A percentile compares a stretch with the other conserved stretches of the same genome.
Conservation (phyloP, 495 filamentous ascomycete genomes). For the Mycothermus thermophilus region DNA sequence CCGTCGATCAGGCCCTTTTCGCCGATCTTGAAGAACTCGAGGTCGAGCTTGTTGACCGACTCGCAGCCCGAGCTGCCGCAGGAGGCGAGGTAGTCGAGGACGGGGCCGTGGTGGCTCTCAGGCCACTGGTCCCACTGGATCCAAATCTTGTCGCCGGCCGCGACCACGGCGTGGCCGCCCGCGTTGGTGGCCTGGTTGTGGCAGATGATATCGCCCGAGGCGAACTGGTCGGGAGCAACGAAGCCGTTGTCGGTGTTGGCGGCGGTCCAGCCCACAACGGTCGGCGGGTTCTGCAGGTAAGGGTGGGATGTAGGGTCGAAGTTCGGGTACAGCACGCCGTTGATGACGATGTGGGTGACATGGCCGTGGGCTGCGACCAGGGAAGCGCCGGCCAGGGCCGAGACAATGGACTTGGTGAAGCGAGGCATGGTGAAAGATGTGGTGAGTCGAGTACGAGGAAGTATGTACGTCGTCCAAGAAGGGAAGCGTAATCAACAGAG, state of each 20-base stretch:
- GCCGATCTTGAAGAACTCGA: conserved; percentile 69
- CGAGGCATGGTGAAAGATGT: conserved; percentile 17
- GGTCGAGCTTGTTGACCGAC: conserved; percentile 46
- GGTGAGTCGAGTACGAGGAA: background rate
- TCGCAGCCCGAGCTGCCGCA: conserved; percentile 53
- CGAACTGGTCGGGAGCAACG: conserved; percentile 34
- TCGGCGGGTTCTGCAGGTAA: conserved; percentile 31
- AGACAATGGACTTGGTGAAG: conserved; percentile 15
- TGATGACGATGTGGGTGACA: conserved; percentile 44
- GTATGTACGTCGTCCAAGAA: no score
- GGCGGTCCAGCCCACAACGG: conserved; percentile 41
- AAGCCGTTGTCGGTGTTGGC: conserved; percentile 45
- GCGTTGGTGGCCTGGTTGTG: conserved; percentile 31
- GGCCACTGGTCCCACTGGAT: conserved; percentile 40
- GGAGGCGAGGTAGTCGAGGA: conserved; percentile 60
- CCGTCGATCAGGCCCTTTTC: conserved; percentile 46
- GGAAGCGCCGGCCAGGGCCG: conserved; percentile 37
- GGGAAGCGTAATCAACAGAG: no score
- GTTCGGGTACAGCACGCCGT: conserved; percentile 35
- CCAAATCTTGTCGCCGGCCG: conserved; percentile 29
- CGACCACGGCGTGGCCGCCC: conserved; percentile 25
- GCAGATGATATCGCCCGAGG: conserved; percentile 36
- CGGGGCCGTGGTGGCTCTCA: conserved; percentile 42
- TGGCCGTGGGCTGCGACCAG: conserved; percentile 48
- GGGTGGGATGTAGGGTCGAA: conserved; percentile 27